Evolutionary conservation across 1,284 basidiomycete species (phyloP), one percentile per base, ranked within the genome.

Genomic region (Naganishia sp.): DNA sequence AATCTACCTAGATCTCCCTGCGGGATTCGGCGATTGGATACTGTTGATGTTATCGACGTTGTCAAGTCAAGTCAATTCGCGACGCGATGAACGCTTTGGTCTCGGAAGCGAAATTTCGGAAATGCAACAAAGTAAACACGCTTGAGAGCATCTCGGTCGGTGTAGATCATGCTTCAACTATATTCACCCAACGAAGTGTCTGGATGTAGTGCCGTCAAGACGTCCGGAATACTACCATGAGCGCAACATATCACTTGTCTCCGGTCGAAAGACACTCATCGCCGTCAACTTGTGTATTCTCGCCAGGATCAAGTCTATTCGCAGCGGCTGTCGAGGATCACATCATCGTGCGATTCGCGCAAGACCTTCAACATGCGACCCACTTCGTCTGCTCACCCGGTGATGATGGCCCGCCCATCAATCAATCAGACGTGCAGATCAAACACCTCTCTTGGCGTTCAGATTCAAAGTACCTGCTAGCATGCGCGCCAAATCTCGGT

Each of bases 391-490:
- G 76, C 62, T 65, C 61, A 13, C 17, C 50, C 10, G 23, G 28
- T 18, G n/a, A 61, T 7, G 31, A 39, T 13, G 46, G 50, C 0
- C 13, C 17, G 18, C 51, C 31, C 3, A 21, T 15, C 21, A 28
- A 41, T 2, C n/a, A 21, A 10, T 21, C 43, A n/a, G 9, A n/a
- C 17, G 28, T 56, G 9, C 61, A 69, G 2, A 87, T 94, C 72
- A 88, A 90, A 28, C 86, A 89, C 70, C 81, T 89, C 1, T 85
- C 84, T 6, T 94, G 91, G 90, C 90, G 90, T 11, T 85, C 84
- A 71, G 90, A 92, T 72, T 90, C 90, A 0, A 86, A 90, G 73
- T 90, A 89, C 73, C 81, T 94, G 51, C 79, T 94, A 15, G 90
- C 88, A 7, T 87, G 86, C 25, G 90, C 86, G 67, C 83, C 86